Percentiles rank a stretch among this genome's conserved stretches.
Evolutionary conservation across 352 stramenopile species (phyloP).

Genomic region (Globisporangium okanoganense): DNA sequence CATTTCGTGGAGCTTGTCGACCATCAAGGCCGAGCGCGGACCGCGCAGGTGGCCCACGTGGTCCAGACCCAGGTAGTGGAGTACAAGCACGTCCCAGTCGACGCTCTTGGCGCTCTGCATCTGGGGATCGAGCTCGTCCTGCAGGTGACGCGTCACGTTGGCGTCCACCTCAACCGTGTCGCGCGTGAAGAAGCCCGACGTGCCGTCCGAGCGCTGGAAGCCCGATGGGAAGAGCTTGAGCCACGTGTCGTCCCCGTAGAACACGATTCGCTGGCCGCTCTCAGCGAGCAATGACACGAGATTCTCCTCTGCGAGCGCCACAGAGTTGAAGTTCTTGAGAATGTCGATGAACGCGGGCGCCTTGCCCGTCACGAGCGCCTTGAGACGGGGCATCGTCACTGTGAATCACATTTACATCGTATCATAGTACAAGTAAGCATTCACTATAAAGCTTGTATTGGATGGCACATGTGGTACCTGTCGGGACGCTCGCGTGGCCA

Average conservation of each 20-base stretch:
- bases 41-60: slow-evolving; percentile 82
- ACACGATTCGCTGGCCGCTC: slow-evolving; percentile 59
- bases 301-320: slow-evolving; percentile 70
- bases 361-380: slow-evolving; percentile 83
- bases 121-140: slow-evolving; percentile 75
- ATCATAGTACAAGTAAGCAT: too few species aligned
- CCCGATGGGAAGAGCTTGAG: slow-evolving; percentile 78
- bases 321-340: slow-evolving; percentile 90
- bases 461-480: slow-evolving; percentile 14
- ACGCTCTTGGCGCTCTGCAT: slow-evolving; percentile 56
- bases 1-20: slow-evolving; percentile 83
- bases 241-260: slow-evolving; percentile 91
- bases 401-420: not conserved
- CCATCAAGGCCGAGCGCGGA: slow-evolving; percentile 74
- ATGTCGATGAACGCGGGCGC: slow-evolving; percentile 88
- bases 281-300: slow-evolving; percentile 51
- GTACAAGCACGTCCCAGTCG: slow-evolving; percentile 83
- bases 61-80: slow-evolving; percentile 87
- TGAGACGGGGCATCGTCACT: slow-evolving; percentile 88
- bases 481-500: slow-evolving; percentile 77
- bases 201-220: slow-evolving; percentile 73
- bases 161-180: slow-evolving; percentile 84
- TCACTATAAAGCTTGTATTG: too few species aligned
- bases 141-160: slow-evolving; percentile 84
- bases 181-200: slow-evolving; percentile 86